phyloP scores from a whole-genome alignment of 1,284 basidiomycete genomes.

The Moniliella sp. region DNA sequence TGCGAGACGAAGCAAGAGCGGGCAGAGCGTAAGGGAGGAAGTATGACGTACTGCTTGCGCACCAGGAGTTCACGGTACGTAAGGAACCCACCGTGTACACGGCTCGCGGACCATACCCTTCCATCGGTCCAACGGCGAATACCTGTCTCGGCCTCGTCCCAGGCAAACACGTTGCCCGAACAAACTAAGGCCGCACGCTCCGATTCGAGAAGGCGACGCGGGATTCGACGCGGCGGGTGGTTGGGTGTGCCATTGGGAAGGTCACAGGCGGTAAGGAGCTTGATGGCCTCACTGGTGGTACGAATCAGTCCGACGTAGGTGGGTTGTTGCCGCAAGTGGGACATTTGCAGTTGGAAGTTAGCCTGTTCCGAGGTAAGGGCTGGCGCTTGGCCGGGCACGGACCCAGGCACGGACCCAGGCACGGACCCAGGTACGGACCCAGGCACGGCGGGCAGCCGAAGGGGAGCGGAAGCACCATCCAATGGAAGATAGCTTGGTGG shows the following conservation, averaged over 20 bases:
- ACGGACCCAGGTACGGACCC: no score
- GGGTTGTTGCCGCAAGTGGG: no score
- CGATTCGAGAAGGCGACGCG: conserved; percentile 21
- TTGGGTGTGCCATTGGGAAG: conserved; percentile 6
- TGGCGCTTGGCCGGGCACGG: no score
- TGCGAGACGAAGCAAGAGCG: no score
- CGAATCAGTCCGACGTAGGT: conserved; percentile 29
- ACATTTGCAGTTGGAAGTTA: no score
- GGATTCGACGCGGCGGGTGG: conserved; percentile 20
- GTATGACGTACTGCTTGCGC: conserved; percentile 15
- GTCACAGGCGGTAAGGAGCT: conserved; percentile 26
- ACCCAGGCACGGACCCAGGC: no score
- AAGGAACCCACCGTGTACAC: conserved; percentile 38
- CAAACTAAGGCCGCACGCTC: conserved; percentile 22
- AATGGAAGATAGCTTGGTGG: no score
- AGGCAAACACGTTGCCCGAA: conserved; percentile 27
- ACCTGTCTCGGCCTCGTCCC: conserved; percentile 31
- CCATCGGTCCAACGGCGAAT: conserved; percentile 41
- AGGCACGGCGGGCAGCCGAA: no score
- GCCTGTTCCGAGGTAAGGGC: no score
- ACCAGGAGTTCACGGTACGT: conserved; percentile 35
- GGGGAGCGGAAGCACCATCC: no score
- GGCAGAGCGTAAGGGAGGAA: no score
- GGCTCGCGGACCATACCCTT: conserved; percentile 38
- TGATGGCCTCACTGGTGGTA: conserved; percentile 28